These are phyloP conservation scores for Aspergillus hancockii DNA, from an alignment of 495 filamentous ascomycete species.

Conservation along the genomic window DNA sequence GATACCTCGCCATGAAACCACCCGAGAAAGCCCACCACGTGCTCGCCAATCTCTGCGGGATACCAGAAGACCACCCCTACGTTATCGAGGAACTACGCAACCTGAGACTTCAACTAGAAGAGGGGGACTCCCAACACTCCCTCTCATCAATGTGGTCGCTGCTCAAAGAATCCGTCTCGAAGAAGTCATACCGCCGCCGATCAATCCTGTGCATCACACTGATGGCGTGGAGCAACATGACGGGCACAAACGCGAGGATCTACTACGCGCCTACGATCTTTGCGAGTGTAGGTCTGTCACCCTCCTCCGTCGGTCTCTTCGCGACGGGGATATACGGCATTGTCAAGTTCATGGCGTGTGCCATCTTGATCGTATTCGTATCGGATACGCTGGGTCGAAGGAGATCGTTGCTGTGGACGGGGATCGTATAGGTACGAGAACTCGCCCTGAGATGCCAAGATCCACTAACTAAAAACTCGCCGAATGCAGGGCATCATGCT, in stretches of 20 bases:
- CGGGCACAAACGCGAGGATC: not conserved
- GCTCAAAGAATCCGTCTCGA: not conserved
- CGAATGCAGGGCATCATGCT: not conserved
- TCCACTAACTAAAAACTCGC: not conserved
- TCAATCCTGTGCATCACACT: slow-evolving; percentile 3
- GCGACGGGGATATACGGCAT: slow-evolving; percentile 5
- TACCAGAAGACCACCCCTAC: slow-evolving; percentile 1
- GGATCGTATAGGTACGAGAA: not conserved
- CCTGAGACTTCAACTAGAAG: slow-evolving; percentile 1
- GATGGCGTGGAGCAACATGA: slow-evolving; percentile 4
- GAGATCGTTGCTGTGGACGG: slow-evolving; percentile 3
- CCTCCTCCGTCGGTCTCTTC: not conserved
- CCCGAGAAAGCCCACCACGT: not conserved
- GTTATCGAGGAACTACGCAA: not conserved
- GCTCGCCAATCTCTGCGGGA: not conserved
- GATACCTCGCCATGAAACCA: slow-evolving; percentile 1
- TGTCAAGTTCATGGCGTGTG: not conserved
- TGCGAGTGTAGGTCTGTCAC: not conserved
- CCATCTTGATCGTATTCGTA: not conserved
- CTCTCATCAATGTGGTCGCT: not conserved
- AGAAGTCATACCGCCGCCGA: not conserved
- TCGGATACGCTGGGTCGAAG: not conserved
- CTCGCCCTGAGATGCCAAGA: not conserved
- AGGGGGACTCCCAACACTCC: not conserved
- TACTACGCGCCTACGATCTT: slow-evolving; percentile 1